Percentiles rank a stretch among this genome's conserved stretches.
phyloP scores from a whole-genome alignment of 2,329 filamentous ascomycete genomes.

The Penicillium sp. region DNA sequence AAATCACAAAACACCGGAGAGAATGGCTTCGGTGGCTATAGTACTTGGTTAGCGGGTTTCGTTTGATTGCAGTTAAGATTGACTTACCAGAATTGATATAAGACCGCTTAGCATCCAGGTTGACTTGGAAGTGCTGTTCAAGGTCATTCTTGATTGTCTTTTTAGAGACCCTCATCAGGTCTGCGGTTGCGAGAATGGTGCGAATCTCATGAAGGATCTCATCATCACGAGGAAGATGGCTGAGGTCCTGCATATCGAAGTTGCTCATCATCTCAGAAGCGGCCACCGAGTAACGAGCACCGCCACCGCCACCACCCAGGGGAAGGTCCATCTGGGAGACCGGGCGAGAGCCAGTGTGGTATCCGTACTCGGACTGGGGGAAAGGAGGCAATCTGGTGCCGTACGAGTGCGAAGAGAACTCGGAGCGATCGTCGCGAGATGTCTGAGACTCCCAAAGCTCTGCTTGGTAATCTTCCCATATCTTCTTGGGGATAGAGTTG shows the following conservation, averaged over 20 bases:
- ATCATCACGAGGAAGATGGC: constrained; percentile 81
- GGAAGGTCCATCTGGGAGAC: constrained; percentile 60
- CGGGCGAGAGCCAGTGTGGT: constrained; percentile 58
- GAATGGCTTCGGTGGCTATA: constrained; percentile 72
- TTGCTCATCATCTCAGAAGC: constrained; percentile 72
- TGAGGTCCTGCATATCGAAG: constrained; percentile 73
- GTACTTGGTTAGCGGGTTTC: constrained; percentile 30
- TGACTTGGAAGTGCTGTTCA: constrained; percentile 84
- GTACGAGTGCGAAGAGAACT: constrained; percentile 91
- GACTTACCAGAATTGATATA: constrained; percentile 91
- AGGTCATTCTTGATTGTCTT: constrained; percentile 95
- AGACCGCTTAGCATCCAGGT: constrained; percentile 80
- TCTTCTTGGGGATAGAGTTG: constrained; percentile 88
- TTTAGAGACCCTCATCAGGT: constrained; percentile 98
- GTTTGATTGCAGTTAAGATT: constrained; percentile 7
- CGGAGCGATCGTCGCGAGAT: constrained; percentile 78
- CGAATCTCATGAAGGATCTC: constrained; percentile 89
- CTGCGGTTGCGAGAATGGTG: constrained; percentile 85
- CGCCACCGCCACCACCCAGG: constrained; percentile 52
- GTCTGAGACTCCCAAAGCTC: constrained; percentile 97
- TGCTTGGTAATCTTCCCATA: constrained; percentile 98
- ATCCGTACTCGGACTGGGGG: constrained; percentile 70
- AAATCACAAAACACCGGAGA: constrained; percentile 70
- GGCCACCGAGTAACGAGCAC: constrained; percentile 77
- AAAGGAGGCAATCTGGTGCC: constrained; percentile 75